A percentile compares a stretch with the other conserved stretches of the same genome.
Conservation (phyloP, 2,329 filamentous ascomycete genomes). For the Ophidiomyces ophidiicola region DNA sequence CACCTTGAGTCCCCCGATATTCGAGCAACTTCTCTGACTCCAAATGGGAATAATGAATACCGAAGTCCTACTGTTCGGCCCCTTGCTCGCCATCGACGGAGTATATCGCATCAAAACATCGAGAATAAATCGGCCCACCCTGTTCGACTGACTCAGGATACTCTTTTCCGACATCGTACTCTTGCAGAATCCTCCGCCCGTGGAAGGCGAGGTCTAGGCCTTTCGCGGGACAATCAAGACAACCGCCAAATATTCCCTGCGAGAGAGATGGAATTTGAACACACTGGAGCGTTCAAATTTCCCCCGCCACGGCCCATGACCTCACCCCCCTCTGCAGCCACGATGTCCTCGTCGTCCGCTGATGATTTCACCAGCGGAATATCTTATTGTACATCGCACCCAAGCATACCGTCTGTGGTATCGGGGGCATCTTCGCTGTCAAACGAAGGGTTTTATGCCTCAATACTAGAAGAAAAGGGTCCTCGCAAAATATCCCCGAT, state of each 20-base stretch:
- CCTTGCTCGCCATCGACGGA: slow-evolving; percentile 22
- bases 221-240: slow-evolving; percentile 11
- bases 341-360: slow-evolving; percentile 36
- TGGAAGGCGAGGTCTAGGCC: slow-evolving; percentile 2
- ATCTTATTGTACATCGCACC: slow-evolving; percentile 37
- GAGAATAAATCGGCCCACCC: slow-evolving; percentile 24
- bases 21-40: slow-evolving; percentile 1
- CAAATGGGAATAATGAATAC: slow-evolving; percentile 7
- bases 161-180: slow-evolving; percentile 24
- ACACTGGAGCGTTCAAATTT: not conserved
- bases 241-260: not conserved
- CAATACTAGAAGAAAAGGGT: slow-evolving; percentile 22
- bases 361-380: slow-evolving; percentile 37
- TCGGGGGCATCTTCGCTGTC: slow-evolving; percentile 37
- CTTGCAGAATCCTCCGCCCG: slow-evolving; percentile 15
- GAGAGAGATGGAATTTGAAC: slow-evolving; percentile 2
- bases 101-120: slow-evolving; percentile 25
- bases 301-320: slow-evolving; percentile 13
- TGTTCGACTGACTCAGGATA: slow-evolving; percentile 27
- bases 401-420: slow-evolving; percentile 36
- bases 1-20: slow-evolving; percentile 31
- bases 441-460: slow-evolving; percentile 24
- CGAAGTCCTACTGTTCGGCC: slow-evolving; percentile 2
- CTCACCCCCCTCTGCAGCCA: slow-evolving; percentile 34
- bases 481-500: slow-evolving; percentile 27